Base-by-base conservation (phyloP, 176 grass and related monocot species). In the Miscanthus lutarioriparius region DNA sequence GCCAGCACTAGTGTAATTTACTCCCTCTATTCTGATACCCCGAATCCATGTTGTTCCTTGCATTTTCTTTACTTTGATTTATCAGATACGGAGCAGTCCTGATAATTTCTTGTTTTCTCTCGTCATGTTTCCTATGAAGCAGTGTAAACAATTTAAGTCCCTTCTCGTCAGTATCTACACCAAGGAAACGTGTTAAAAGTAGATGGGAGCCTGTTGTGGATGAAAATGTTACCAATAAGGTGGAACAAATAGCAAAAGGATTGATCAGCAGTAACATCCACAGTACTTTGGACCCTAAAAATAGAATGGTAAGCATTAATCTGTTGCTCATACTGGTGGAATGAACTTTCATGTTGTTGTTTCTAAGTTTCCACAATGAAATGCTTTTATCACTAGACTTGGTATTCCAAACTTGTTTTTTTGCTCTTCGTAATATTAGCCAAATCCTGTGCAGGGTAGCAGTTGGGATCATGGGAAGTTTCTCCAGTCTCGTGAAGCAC, bases 171-270 rank as follows among this genome's bases (percentile, higher is more conserved):
- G 71, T 23, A 70, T 72, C 76, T 82, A 80, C 86, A 38, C 84
- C 85, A 82, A 86, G 64, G 75, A 91, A 86, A 83, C 87, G 93
- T 47, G 70, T 67, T 44, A 98, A 93, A 93, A 98, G 93, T 83
- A 92, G 96, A 76, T 98, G 96, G 96, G 96, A 95, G 59, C 89
- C 96, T 89, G 80, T 87, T 84, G 83, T 78, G 23, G 91, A 91
- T 56, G 90, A 89, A 81, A 90, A 85, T 13, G 75, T 90, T 85
- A 49, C 61, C 37, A 85, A 90, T 76, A 90, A 91, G 84, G 88
- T 74, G 19, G 87, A 92, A 80, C 71, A 70, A 32, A 12, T 87
- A 85, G 72, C 65, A 38, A 90, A 79, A 87, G 63, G 77, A 58
- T 73, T 76, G 83, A 70, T 66, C 48, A 91, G 85, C 37, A 79